Evolutionary conservation across 2,329 filamentous ascomycete species (phyloP), one percentile per base, ranked within the genome.

Genomic region (Alternaria ventricosa): DNA sequence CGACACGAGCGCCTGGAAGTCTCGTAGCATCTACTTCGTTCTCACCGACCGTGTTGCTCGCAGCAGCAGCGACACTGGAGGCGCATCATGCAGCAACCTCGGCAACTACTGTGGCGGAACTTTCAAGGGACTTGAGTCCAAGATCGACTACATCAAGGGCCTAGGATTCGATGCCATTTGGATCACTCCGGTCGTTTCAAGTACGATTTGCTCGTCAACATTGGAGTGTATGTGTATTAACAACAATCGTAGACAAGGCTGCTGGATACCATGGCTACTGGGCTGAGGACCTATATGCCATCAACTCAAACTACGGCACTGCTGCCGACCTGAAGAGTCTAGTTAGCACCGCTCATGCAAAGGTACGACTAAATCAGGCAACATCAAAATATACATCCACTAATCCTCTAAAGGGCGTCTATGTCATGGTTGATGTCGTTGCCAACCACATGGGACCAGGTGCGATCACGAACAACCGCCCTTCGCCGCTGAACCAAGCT

Each of bases 381-480:
- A 13, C 18, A 44, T 9, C n/a, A 9, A 11, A 8, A 9, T 45
- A 10, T 25, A 18, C 8, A n/a, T 20, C 20, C 28, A 36, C 60
- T 70, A 9, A 69, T 55, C n/a, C n/a, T 44, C 30, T 2, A 18
- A 22, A 78, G 76, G 75, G 75, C 6, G 74, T 78, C 22, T 85
- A 83, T 64, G 67, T 87, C 11, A 86, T 86, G 84, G 79, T 85
- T 49, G 85, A 87, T 65, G 80, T 84, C 3, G 84, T 86, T 10
- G 81, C 84, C 43, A 86, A 86, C 71, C 83, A 86, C 59, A 76
- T 79, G 75, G 77, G 76, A 18, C 61, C 65, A 18, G 72, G 63
- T 12, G 63, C 73, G 11, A 70, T 77, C 25, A 60, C 70, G n/a
- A 64, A 72, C 55, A 75, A 78, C 58, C 66, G 66, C 6, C 75